phyloP scores from a whole-genome alignment of 345 rosid genomes.

The Dipteronia dyeriana region DNA sequence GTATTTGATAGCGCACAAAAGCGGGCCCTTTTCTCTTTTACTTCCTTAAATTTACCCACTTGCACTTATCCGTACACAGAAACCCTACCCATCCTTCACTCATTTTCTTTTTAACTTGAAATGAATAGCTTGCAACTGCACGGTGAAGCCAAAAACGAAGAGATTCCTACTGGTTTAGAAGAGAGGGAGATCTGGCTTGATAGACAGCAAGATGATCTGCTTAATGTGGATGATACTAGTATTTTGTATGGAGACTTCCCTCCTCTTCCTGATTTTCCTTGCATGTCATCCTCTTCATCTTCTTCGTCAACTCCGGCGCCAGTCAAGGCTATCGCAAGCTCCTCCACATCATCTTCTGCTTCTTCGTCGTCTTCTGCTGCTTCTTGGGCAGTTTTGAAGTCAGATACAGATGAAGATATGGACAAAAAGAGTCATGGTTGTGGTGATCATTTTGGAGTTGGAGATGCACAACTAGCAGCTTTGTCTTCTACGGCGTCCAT shows the following conservation, averaged over 20 bases:
- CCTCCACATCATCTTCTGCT: constrained; percentile 57
- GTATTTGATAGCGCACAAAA: constrained; percentile 17
- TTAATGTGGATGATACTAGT: constrained; percentile 54
- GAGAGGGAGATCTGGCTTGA: constrained; percentile 53
- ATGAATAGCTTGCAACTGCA: constrained; percentile 36
- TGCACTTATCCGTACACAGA: constrained; percentile 51
- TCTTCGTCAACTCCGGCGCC: constrained; percentile 84
- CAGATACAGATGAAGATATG: constrained; percentile 56
- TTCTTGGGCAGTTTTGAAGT: constrained; percentile 77
- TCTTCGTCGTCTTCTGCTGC: constrained; percentile 67
- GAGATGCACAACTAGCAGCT: constrained; percentile 36
- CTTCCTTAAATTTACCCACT: constrained; percentile 41
- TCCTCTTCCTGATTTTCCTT: constrained; percentile 75
- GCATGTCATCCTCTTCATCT: constrained; percentile 98
- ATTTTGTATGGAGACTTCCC: constrained; percentile 70
- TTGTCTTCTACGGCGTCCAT: constrained; percentile 78
- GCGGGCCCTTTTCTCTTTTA: constrained; percentile 41
- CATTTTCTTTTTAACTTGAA: constrained; percentile 4
- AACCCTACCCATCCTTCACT: constrained; percentile 22
- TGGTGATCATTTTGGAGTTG: constrained; percentile 16
- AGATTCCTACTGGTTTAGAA: constrained; percentile 29
- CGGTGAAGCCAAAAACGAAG: constrained; percentile 28
- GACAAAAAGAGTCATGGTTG: constrained; percentile 22
- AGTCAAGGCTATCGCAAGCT: constrained; percentile 47
- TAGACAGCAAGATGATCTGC: constrained; percentile 45